Conservation (phyloP, 2,329 filamentous ascomycete species). For the Scedosporium aurantiacum region DNA sequence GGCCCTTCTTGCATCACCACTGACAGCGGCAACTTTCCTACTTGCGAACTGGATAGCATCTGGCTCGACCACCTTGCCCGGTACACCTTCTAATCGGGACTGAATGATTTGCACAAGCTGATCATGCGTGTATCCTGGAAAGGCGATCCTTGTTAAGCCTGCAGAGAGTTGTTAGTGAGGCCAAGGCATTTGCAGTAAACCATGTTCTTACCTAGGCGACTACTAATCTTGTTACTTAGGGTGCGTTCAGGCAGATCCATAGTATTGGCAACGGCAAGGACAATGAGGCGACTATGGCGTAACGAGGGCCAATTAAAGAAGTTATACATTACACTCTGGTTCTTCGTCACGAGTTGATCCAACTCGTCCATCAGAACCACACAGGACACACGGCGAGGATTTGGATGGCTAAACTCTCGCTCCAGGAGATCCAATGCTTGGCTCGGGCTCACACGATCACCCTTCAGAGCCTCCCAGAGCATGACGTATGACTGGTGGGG, state of each 20-base stretch:
- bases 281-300: constrained; percentile 83
- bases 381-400: constrained; percentile 81
- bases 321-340: constrained; percentile 99
- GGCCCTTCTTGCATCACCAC: constrained; percentile 82
- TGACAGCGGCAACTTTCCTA: constrained; percentile 92
- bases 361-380: constrained; percentile 98
- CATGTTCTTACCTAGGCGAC: constrained; percentile 50
- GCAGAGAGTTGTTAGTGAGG: neutral
- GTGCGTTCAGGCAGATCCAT: constrained; percentile 97
- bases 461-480: constrained; percentile 91
- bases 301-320: constrained; percentile 99
- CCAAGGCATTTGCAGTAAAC: neutral
- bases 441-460: constrained; percentile 80
- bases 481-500: constrained; percentile 92
- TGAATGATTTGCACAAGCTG: constrained; percentile 97
- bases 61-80: constrained; percentile 78
- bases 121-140: constrained; percentile 92
- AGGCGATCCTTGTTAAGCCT: constrained; percentile 85
- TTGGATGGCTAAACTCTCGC: constrained; percentile 84
- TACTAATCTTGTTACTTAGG: constrained; percentile 96
- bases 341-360: constrained; percentile 94
- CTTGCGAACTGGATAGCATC: constrained; percentile 95
- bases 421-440: constrained; percentile 88
- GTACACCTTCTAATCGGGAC: constrained; percentile 80
- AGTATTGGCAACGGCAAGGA: constrained; percentile 94